Base-by-base conservation (phyloP, 768 basidiomycete genomes). In the Saitozyma sp. region DNA sequence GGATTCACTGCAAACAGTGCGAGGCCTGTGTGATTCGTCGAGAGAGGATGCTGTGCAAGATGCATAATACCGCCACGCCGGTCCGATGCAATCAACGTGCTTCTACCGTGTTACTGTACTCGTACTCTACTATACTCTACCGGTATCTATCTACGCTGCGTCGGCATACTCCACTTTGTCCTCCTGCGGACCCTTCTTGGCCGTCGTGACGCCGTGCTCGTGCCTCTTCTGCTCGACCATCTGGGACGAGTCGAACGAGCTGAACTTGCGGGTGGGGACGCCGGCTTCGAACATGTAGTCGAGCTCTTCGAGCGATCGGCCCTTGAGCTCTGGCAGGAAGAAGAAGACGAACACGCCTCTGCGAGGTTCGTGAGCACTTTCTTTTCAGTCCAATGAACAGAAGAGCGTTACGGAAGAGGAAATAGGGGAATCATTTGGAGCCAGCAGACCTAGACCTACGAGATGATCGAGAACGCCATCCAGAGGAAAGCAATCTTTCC, bases 321-420 rank as follows among this genome's bases (percentile, higher is more conserved):
- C 68, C 49, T 62, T 64, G 38, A 68, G 59, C 50, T 71, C 70
- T n/a, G 70, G 70, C 6, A 71, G 58, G 52, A 70, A 61, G 58
- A 65, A 65, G 43, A 50, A 71, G 39, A 57, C 58, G 37, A 56
- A 68, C 9, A 62, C 41, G 42, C 58, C 46, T 2, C 29, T 29
- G 29, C 2, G 29, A 29, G 29, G 5, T 29, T 29, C 29, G 29
- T 29, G 2, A 29, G 29, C 29, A 5, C 29, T 29, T 29, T 29
- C 29, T 29, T 29, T 29, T 2, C 2, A 29, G 2, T 29, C 2
- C 2, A 5, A 29, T 2, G 29, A 29, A 29, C 2, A 29, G 29
- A 5, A 2, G 29, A 29, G 29, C 29, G 5, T n/a, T n/a, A 29
- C 2, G 5, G 29, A 29, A 29, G 29, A 29, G 29, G 29, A 29